Evolutionary conservation across 345 rosid species (phyloP).

Genomic region (Aethionema arabicum): DNA sequence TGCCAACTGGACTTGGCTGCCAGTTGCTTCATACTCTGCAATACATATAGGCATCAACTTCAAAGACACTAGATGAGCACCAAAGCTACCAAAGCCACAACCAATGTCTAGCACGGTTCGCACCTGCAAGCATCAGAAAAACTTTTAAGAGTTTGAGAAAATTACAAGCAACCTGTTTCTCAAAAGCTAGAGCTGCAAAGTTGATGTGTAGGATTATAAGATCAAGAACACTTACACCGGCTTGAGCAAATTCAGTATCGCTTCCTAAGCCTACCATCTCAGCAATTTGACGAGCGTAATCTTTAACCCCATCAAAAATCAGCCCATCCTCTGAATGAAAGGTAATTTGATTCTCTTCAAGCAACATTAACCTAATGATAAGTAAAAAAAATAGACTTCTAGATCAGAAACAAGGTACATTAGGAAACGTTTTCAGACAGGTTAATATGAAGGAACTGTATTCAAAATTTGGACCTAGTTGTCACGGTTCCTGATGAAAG

Average conservation of each 20-base stretch:
- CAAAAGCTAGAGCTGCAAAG: constrained; percentile 19
- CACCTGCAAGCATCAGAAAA: constrained; percentile 49
- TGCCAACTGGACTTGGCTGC: constrained; percentile 97
- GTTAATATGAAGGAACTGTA: constrained; percentile 7
- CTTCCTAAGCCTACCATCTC: constrained; percentile 97
- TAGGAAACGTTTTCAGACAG: neutral
- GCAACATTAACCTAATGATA: constrained; percentile 73
- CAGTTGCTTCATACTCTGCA: constrained; percentile 89
- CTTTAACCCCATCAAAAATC: constrained; percentile 90
- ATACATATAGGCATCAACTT: constrained; percentile 83
- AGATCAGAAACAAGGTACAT: constrained; percentile 7
- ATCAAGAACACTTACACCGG: constrained; percentile 70
- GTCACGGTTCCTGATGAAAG: constrained; percentile 98
- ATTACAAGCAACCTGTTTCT: neutral
- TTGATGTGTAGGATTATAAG: constrained; percentile 23
- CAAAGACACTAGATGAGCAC: constrained; percentile 84
- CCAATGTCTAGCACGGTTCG: constrained; percentile 82
- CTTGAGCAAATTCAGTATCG: constrained; percentile 82
- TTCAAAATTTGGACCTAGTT: constrained; percentile 58
- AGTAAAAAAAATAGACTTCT: constrained; percentile 9
- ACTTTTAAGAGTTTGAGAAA: neutral
- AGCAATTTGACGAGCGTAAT: constrained; percentile 89
- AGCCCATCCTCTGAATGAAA: constrained; percentile 89
- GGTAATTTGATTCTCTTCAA: constrained; percentile 97
- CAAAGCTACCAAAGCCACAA: constrained; percentile 98